Percentiles rank a stretch among this genome's conserved stretches.
phyloP scores from a whole-genome alignment of 768 basidiomycete species.

The Xerocomus spinulosus region DNA sequence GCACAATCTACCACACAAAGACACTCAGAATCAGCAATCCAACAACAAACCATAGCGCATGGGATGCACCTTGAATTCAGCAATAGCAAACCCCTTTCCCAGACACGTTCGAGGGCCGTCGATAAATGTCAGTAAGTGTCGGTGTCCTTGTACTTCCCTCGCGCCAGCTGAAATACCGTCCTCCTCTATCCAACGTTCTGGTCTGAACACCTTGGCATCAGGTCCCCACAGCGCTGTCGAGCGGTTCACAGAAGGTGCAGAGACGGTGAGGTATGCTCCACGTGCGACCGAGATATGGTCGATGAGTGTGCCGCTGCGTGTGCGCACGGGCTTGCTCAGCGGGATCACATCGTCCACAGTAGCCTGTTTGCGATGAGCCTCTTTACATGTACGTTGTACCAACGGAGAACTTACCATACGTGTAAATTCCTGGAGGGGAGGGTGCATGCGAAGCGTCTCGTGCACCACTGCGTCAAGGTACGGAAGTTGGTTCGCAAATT shows the following conservation, averaged over 20 bases:
- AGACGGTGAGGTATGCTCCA: constrained; percentile 41
- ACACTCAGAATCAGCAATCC: too few relatives aligned
- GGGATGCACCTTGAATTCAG: constrained; percentile 32
- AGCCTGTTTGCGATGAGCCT: constrained; percentile 36
- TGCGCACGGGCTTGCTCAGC: constrained; percentile 42
- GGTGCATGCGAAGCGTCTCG: constrained; percentile 43
- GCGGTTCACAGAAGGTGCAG: constrained; percentile 44
- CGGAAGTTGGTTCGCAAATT: constrained; percentile 42
- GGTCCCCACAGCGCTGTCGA: constrained; percentile 55
- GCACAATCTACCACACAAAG: constrained; percentile 33
- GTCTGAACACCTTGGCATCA: constrained; percentile 52
- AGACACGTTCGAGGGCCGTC: constrained; percentile 51
- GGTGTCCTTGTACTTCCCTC: constrained; percentile 44
- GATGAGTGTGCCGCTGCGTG: constrained; percentile 35
- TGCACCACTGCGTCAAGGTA: constrained; percentile 52
- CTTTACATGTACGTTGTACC: too few relatives aligned
- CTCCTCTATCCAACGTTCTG: constrained; percentile 60
- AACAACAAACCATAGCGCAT: constrained; percentile 1
- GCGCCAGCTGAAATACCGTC: constrained; percentile 24
- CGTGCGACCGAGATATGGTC: constrained; percentile 41
- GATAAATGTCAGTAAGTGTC: constrained; percentile 48
- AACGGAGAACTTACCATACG: constrained; percentile 12
- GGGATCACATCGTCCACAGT: constrained; percentile 54
- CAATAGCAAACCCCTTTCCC: constrained; percentile 44
- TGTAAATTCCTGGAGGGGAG: constrained; percentile 30